Conservation (phyloP, 305 asterid genomes). For the Caryopteris hybrid region DNA sequence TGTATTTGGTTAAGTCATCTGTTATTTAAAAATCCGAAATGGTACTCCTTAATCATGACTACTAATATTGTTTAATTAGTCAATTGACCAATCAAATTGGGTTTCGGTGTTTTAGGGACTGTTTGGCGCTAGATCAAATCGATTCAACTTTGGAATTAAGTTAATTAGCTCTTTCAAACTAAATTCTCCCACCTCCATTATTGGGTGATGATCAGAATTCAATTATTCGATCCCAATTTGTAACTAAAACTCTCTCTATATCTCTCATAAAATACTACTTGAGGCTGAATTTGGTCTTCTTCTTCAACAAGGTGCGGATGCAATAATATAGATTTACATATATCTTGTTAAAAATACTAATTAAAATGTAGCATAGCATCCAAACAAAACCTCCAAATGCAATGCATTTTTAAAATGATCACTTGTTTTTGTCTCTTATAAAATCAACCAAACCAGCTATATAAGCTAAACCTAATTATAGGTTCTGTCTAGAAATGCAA, state of each 20-base stretch:
- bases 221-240: too few species aligned
- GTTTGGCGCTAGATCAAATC: constrained; percentile 14
- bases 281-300: too few species aligned
- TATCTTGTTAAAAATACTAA: too few species aligned
- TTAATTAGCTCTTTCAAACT: too few species aligned
- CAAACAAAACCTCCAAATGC: not conserved
- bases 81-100: constrained; percentile 24
- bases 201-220: too few species aligned
- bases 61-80: constrained; percentile 16
- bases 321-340: too few species aligned
- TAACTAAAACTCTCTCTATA: too few species aligned
- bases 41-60: constrained; percentile 21
- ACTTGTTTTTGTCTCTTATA: not conserved
- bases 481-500: not conserved
- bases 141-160: too few species aligned
- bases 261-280: too few species aligned
- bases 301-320: too few species aligned
- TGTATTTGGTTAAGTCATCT: not conserved
- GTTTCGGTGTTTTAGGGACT: constrained; percentile 16
- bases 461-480: not conserved
- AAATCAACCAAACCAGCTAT: not conserved
- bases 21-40: not conserved
- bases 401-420: not conserved
- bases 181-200: too few species aligned
- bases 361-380: too few species aligned